Base-by-base conservation (phyloP, 108 stramenopile species). In the Skeletonema tropicum region DNA sequence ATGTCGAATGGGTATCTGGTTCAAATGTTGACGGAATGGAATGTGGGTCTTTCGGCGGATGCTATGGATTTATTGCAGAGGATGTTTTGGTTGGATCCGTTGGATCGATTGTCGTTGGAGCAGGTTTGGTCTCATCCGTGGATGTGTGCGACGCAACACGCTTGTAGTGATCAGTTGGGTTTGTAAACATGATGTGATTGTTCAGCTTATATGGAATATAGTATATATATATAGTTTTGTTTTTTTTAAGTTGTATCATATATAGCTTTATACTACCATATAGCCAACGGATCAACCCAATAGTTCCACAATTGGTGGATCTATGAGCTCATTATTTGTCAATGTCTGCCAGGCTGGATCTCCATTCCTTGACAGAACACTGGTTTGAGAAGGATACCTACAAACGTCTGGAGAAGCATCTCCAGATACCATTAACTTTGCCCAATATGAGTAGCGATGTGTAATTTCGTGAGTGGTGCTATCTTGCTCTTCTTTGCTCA, bases 81-180 rank as follows among this genome's bases (percentile, higher is more conserved):
- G 46, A 93, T 95, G 91, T 77, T 93, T 57, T 93, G 90, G 80
- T 68, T 87, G 6, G 92, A 95, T 78, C 92, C 94, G 15, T 85
- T 84, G 57, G 90, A 93, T 75, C 71, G 94, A 45, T 70, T 95
- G 60, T 89, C 84, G 79, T 68, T 95, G 66, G 92, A 89, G n/a
- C 92, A 95, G 64, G 92, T 95, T 2, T 76, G 80, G 35, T 81
- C 85, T 6, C 94, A 95, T 83, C 94, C 94, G 6, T 95, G 94
- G 94, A 91, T 95, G 88, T 55, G 52, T 23, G 52, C 52, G 9
- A 55, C 52, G 19, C 19, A 45, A 45, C 42, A 45, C 5, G 15
- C 15, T 45, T n/a, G 42, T 45, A 15, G 1, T n/a, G 42, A 15
- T 45, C 11, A 15, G 42, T 45, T 45, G 42, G 42, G 42, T 45